Conservation (phyloP, 768 basidiomycete genomes). For the Austroboletus festivus region DNA sequence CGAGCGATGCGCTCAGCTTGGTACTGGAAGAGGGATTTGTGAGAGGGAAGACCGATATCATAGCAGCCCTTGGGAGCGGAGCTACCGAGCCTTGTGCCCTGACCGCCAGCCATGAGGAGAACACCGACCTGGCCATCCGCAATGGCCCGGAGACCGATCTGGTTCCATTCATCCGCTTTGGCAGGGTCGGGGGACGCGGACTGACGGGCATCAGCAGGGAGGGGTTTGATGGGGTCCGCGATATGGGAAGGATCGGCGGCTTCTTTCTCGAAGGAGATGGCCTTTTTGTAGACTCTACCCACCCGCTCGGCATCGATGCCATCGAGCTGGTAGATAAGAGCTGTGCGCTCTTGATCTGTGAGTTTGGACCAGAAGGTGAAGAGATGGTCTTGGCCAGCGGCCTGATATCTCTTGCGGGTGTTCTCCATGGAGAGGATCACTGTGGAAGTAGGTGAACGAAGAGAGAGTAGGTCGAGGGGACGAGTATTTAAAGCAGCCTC, state of each 20-base stretch:
- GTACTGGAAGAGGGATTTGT: conserved; percentile 92
- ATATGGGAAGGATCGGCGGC: conserved; percentile 38
- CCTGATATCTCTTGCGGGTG: conserved; percentile 62
- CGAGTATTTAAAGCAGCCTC: conserved; percentile 11
- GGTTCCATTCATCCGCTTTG: conserved; percentile 72
- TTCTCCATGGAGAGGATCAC: conserved; percentile 43
- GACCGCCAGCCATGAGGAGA: conserved; percentile 95
- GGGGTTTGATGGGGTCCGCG: conserved; percentile 66
- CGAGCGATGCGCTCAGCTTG: conserved; percentile 95
- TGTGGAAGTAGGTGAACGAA: not conserved
- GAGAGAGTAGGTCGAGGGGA: not conserved
- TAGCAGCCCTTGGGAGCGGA: conserved; percentile 96
- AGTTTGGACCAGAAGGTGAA: conserved; percentile 84
- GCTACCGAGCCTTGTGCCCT: conserved; percentile 92
- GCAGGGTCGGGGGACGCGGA: conserved; percentile 51
- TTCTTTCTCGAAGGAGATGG: conserved; percentile 62
- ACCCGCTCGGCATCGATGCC: conserved; percentile 86
- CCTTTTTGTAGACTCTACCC: conserved; percentile 81
- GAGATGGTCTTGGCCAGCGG: conserved; percentile 86
- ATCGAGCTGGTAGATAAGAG: conserved; percentile 70
- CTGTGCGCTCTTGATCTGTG: conserved; percentile 54
- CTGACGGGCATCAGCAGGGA: conserved; percentile 74
- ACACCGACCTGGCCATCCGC: conserved; percentile 86
- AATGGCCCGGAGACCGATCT: conserved; percentile 76
- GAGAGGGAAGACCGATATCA: conserved; percentile 91